Evolutionary conservation across 192 early-diverging fungal species (phyloP), one percentile per base, ranked within the genome.

Genomic region (Backusella tarrabulga): DNA sequence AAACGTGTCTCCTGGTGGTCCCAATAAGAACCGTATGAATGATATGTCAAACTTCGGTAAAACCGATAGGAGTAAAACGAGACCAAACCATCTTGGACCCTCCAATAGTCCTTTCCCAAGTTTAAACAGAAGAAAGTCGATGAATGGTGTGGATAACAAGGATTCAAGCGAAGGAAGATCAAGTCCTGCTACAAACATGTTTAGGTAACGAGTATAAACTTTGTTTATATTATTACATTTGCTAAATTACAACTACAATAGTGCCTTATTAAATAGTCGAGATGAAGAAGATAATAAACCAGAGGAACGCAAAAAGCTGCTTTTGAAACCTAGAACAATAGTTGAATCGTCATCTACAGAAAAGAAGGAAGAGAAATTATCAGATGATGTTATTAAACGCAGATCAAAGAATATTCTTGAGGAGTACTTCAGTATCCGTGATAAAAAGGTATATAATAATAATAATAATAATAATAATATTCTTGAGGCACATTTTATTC

Each of bases 11-110:
- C 73, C 80, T 77, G 77, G 85, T 84, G 85, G 87, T 84, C 76
- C 85, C 15, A 76, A 63, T 29, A 63, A 63, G 56, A 63, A 29
- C 8, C 56, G 23, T 12, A 29, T 63, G 26, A 63, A 91, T 46
- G 94, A 96, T 76, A 74, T 96, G 40, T 84, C 89, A 15, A 86
- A 87, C 60, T 96, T 97, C 82, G 95, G 95, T 41, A 88, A 93
- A 70, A 80, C 92, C 3, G 84, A 84, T 63, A 86, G 88, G 52
- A 86, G 87, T 77, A 89, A 89, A 80, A 71, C 81, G 46, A 77
- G 83, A 68, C 73, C 75, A 6, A 75, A 85, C n/a, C 87, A 83
- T 50, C 84, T 91, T 44, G 89, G 93, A 70, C 86, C 91, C 54
- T 76, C 40, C 41, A 76, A 42, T 40, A 79, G 77, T 68, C 81